Percentiles rank a stretch among this genome's conserved stretches.
Conservation (phyloP, 306 rosid species). For the Castanea sativa region DNA sequence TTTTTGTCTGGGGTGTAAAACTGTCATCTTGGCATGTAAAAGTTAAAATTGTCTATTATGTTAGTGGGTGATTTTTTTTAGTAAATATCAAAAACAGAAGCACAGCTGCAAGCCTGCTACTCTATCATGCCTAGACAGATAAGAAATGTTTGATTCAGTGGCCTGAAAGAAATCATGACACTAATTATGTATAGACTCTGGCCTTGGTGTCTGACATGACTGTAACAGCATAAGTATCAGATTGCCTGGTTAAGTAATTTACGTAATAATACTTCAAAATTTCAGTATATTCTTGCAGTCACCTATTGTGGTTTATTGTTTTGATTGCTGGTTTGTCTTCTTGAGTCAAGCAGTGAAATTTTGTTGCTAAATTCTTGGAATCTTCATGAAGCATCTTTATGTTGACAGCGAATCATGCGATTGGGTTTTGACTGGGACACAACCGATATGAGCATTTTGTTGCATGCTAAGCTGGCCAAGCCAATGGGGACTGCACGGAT, state of each 20-base stretch:
- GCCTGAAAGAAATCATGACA: not conserved
- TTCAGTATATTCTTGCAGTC: not conserved
- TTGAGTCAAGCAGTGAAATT: conserved; percentile 13
- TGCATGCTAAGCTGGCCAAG: conserved; percentile 85
- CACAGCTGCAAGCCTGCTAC: too few relatives aligned
- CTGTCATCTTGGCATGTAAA: not conserved
- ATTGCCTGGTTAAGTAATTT: not conserved
- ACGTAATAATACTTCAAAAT: too few relatives aligned
- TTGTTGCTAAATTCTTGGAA: conserved; percentile 9
- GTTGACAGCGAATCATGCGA: conserved; percentile 67
- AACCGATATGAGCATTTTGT: conserved; percentile 79
- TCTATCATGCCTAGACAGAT: too few relatives aligned
- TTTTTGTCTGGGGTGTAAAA: not conserved
- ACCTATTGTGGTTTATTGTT: not conserved
- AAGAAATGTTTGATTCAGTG: too few relatives aligned
- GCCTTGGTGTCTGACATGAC: not conserved
- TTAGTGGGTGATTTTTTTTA: not conserved
- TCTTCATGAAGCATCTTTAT: conserved; percentile 21
- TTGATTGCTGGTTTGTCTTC: conserved; percentile 7
- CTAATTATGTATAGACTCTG: not conserved
- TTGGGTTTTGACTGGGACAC: conserved; percentile 96
- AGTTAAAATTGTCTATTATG: not conserved
- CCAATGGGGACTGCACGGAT: conserved; percentile 95
- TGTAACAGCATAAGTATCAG: not conserved
- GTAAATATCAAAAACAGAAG: not conserved